A percentile compares a stretch with the other conserved stretches of the same genome.
phyloP scores from a whole-genome alignment of 2,329 filamentous ascomycete species.

The Talaromyces sp. region DNA sequence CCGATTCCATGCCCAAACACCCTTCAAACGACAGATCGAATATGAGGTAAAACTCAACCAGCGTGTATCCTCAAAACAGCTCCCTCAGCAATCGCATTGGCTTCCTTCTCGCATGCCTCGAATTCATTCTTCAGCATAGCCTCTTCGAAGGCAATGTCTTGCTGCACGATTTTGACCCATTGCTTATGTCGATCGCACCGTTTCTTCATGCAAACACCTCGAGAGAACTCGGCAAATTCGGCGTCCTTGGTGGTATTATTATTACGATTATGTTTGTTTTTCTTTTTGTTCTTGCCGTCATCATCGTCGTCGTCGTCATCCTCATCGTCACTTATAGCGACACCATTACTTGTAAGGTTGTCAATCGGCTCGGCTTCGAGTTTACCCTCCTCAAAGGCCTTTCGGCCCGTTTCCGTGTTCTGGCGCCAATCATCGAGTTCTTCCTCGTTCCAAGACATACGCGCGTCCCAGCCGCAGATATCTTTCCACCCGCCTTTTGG shows the following conservation, averaged over 20 bases:
- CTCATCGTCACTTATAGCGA: conserved; percentile 30
- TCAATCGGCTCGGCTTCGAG: conserved; percentile 28
- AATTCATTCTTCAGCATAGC: conserved; percentile 39
- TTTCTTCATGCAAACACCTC: conserved; percentile 47
- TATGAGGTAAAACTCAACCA: not conserved
- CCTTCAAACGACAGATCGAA: not conserved
- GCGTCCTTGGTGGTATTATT: conserved; percentile 23
- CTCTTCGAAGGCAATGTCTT: conserved; percentile 44
- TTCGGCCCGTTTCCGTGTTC: conserved; percentile 33
- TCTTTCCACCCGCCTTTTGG: conserved; percentile 47
- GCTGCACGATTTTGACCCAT: conserved; percentile 47
- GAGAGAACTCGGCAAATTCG: conserved; percentile 32
- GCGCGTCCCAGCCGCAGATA: conserved; percentile 47
- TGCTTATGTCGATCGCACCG: conserved; percentile 48
- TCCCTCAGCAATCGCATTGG: conserved; percentile 41
- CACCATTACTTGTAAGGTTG: not conserved
- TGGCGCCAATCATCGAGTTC: conserved; percentile 48
- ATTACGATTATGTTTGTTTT: not conserved
- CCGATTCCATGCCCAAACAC: not conserved
- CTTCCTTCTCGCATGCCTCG: conserved; percentile 38
- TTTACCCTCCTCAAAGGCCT: conserved; percentile 38
- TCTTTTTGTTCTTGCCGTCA: conserved; percentile 14
- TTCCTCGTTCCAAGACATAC: conserved; percentile 47
- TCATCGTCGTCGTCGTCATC: conserved; percentile 29
- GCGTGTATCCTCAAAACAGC: conserved; percentile 38